These are phyloP conservation scores for Carnegiea gigantea DNA, from an alignment of 179 eudicot genomes.

Conservation along the genomic window DNA sequence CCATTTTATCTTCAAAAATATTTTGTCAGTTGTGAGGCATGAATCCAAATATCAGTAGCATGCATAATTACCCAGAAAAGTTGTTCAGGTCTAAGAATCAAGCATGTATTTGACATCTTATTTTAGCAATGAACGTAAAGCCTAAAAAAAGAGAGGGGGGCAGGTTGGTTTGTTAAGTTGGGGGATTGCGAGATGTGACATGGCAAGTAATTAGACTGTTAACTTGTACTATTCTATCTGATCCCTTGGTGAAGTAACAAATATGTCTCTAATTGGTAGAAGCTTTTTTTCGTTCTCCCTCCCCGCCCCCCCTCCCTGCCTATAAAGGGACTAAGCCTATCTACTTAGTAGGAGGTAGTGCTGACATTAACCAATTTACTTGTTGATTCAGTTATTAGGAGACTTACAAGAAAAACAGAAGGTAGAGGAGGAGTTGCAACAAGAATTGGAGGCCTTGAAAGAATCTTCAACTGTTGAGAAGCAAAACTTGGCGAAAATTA, in stretches of 20 bases:
- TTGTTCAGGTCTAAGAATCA: not conserved
- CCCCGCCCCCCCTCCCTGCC: too few relatives aligned
- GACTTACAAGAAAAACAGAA: conserved; percentile 73
- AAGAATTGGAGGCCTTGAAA: conserved; percentile 68
- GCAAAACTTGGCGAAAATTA: conserved; percentile 50
- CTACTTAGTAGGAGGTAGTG: too few relatives aligned
- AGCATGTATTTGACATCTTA: not conserved
- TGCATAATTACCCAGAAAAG: not conserved
- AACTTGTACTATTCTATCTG: not conserved
- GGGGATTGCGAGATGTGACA: not conserved
- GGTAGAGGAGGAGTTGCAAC: conserved; percentile 52
- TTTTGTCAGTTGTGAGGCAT: too few relatives aligned
- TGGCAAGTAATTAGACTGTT: not conserved
- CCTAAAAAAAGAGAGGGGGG: not conserved
- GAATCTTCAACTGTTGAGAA: conserved; percentile 49
- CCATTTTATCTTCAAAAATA: too few relatives aligned
- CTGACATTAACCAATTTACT: conserved; percentile 16
- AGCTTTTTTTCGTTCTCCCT: too few relatives aligned
- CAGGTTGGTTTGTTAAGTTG: not conserved
- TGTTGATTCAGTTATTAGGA: conserved; percentile 55
- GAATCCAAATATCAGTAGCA: not conserved
- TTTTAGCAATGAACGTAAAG: too few relatives aligned
- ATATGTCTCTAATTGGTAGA: not conserved
- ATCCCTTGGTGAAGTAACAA: not conserved
- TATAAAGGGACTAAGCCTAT: too few relatives aligned